These are phyloP conservation scores for Ustilago lituana DNA, from an alignment of 1,284 basidiomycete genomes.

Conservation along the genomic window DNA sequence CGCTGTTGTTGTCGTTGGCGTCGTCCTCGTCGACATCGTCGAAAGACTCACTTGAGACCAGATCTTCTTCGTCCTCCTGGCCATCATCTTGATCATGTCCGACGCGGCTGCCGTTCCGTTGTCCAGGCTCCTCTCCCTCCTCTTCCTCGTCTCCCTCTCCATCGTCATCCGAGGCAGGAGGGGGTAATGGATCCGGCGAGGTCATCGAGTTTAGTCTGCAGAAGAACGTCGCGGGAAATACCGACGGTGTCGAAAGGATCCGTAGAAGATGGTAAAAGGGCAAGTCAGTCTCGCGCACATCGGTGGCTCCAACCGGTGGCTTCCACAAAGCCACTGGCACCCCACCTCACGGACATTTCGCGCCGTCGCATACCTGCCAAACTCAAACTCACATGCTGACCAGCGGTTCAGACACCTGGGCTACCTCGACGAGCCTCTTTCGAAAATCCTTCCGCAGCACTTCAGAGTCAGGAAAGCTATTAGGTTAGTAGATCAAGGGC, in stretches of 20 bases:
- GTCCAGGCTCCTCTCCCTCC: slow-evolving; percentile 10
- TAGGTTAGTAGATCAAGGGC: not conserved
- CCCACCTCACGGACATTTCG: too few relatives aligned
- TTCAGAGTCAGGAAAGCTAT: slow-evolving; percentile 79
- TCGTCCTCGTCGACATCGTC: slow-evolving; percentile 11
- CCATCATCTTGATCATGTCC: too few relatives aligned
- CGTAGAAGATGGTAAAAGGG: too few relatives aligned
- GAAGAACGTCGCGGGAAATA: not conserved
- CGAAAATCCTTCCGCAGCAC: slow-evolving; percentile 77
- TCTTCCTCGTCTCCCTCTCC: slow-evolving; percentile 12
- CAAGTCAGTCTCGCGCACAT: too few relatives aligned
- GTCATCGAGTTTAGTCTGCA: slow-evolving; percentile 39
- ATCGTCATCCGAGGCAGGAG: slow-evolving; percentile 16
- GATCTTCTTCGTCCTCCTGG: slow-evolving; percentile 5
- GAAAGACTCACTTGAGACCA: not conserved
- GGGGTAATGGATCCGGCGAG: slow-evolving; percentile 39
- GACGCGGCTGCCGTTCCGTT: too few relatives aligned
- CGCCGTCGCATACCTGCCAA: too few relatives aligned
- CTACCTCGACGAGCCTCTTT: slow-evolving; percentile 73
- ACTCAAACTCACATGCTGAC: slow-evolving; percentile 81
- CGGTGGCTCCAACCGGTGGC: too few relatives aligned
- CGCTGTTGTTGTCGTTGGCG: slow-evolving; percentile 4
- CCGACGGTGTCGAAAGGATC: too few relatives aligned
- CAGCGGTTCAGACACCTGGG: slow-evolving; percentile 76
- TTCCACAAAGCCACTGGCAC: too few relatives aligned